Evolutionary conservation across 73 alveolate genomes (phyloP).

Genomic region (Tetrahymena borealis): DNA sequence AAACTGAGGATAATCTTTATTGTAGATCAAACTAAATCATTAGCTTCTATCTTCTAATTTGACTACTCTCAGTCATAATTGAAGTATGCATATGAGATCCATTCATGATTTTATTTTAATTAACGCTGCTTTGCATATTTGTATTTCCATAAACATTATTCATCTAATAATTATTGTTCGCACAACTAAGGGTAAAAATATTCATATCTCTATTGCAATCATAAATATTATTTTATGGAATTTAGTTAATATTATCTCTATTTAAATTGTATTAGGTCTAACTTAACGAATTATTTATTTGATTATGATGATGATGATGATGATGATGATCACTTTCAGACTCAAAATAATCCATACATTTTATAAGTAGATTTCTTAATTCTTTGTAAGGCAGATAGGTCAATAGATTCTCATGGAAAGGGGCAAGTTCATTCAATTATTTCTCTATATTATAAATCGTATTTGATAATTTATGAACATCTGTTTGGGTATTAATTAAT

Average conservation of each 20-base stretch:
- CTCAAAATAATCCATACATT: neutral
- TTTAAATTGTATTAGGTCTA: neutral
- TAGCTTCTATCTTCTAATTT: neutral
- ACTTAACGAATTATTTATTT: neutral
- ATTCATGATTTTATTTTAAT: neutral
- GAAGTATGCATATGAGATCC: neutral
- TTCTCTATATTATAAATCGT: neutral
- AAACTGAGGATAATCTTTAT: neutral
- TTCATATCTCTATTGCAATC: neutral
- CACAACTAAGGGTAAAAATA: neutral
- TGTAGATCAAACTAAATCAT: neutral
- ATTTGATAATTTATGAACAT: neutral
- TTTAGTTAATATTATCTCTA: neutral
- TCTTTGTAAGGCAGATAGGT: neutral
- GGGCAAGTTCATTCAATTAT: neutral
- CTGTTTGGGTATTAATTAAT: neutral
- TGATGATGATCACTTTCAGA: neutral
- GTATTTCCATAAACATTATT: neutral
- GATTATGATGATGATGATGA: neutral
- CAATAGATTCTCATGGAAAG: neutral
- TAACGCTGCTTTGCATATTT: neutral
- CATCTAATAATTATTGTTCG: neutral
- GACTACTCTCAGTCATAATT: neutral
- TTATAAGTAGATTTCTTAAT: neutral
- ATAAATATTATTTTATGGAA: neutral